Evolutionary conservation across 345 rosid genomes (phyloP).

Genomic region (Aegle marmelos): DNA sequence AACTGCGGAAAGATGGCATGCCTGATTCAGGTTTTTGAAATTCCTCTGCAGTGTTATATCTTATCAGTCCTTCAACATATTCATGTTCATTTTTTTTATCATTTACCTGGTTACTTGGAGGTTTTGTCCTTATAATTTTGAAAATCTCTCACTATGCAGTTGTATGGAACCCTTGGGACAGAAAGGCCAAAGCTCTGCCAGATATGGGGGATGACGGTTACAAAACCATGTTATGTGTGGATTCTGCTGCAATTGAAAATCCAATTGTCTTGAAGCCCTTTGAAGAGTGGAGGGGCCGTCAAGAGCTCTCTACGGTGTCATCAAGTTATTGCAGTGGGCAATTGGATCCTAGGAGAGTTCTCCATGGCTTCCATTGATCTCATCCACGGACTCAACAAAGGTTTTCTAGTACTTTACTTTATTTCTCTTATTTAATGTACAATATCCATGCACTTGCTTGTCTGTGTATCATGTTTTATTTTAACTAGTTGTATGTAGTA

Average conservation of each 20-base stretch:
- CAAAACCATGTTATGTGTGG: slow-evolving; percentile 79
- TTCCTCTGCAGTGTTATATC: slow-evolving; percentile 1
- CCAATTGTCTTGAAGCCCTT: slow-evolving; percentile 65
- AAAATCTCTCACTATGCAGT: slow-evolving; percentile 36
- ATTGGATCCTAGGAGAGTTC: slow-evolving; percentile 84
- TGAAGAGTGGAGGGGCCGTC: slow-evolving; percentile 89
- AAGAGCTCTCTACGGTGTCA: slow-evolving; percentile 84
- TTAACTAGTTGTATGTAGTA: slow-evolving; percentile 17
- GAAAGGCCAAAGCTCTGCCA: slow-evolving; percentile 66
- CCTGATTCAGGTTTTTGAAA: slow-evolving; percentile 67
- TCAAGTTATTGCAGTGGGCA: slow-evolving; percentile 98
- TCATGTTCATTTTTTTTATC: neutral
- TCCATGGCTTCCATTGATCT: slow-evolving; percentile 50
- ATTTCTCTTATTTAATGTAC: slow-evolving; percentile 4
- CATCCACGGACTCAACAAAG: neutral
- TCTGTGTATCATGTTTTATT: neutral
- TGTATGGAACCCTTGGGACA: slow-evolving; percentile 98
- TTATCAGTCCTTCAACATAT: neutral
- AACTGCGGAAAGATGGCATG: slow-evolving; percentile 80
- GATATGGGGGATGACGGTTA: slow-evolving; percentile 91
- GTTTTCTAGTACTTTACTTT: slow-evolving; percentile 6
- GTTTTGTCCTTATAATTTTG: neutral
- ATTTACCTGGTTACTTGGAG: neutral
- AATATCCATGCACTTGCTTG: slow-evolving; percentile 5
- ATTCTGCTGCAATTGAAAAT: slow-evolving; percentile 73